Evolutionary conservation across 495 filamentous ascomycete species (phyloP).

Genomic region (Penicillium parvum): DNA sequence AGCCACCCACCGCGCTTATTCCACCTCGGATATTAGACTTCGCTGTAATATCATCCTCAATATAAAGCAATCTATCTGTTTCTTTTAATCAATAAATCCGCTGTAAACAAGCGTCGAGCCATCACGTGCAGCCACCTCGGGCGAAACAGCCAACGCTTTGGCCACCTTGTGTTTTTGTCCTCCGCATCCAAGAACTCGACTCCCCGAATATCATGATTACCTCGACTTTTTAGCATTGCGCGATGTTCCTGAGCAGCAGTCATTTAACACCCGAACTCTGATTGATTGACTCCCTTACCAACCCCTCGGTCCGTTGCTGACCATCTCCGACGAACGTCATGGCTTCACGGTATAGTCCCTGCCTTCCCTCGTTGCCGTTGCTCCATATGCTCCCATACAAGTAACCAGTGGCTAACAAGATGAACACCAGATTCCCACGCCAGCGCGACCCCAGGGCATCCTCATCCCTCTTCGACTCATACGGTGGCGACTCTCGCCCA

Average conservation of each 20-base stretch:
- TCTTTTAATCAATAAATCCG: not conserved
- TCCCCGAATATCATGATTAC: conserved; percentile 1
- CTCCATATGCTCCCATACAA: not conserved
- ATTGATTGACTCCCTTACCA: not conserved
- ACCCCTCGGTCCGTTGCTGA: conserved; percentile 5
- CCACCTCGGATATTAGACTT: too few relatives aligned
- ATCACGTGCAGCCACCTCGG: conserved; percentile 22
- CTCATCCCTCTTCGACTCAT: conserved; percentile 81
- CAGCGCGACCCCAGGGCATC: conserved; percentile 82
- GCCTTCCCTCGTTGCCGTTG: conserved; percentile 5
- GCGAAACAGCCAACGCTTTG: conserved; percentile 18
- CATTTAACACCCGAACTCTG: not conserved
- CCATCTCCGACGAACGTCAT: conserved; percentile 8
- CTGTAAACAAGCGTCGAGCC: conserved; percentile 1
- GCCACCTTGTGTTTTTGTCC: conserved; percentile 27
- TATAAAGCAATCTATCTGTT: not conserved
- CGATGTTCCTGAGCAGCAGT: conserved; percentile 5
- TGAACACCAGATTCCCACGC: conserved; percentile 50
- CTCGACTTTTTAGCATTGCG: not conserved
- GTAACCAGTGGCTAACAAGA: not conserved
- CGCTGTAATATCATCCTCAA: too few relatives aligned
- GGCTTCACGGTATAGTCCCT: conserved; percentile 30
- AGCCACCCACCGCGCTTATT: too few relatives aligned
- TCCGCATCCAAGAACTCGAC: conserved; percentile 17
- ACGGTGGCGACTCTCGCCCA: conserved; percentile 57